Evolutionary conservation across 1,284 basidiomycete species (phyloP), one percentile per base, ranked within the genome.

Genomic region (Phlebopus sp.): DNA sequence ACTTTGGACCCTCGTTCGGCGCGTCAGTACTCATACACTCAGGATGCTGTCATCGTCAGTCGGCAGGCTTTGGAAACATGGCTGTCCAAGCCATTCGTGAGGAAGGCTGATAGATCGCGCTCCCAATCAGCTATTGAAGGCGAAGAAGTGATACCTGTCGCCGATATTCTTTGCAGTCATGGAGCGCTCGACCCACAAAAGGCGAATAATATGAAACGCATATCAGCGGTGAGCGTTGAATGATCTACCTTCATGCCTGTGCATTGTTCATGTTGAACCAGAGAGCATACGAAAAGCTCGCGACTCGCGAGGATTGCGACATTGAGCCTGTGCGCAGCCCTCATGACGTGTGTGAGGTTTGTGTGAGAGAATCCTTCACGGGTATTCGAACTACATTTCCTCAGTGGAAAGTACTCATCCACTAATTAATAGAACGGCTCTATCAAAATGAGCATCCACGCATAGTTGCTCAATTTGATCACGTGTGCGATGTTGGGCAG

Each of bases 361-460:
- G 89, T 61, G 77, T 86, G 4, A 62, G 70, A 37, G 64, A 64
- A 14, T 68, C 71, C n/a, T 88, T 88, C 66, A 62, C 62, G 53
- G 88, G 89, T 84, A 46, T 64, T 55, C 29, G 8, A 36, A 39
- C 17, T 36, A 21, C 37, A 25, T 23, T 23, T 34, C 43, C 19
- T 37, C 17, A 29, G n/a, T 5, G 7, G 15, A 51, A 51, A 44
- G 52, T 23, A 17, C 45, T 55, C 27, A 37, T 46, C 51, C 37
- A 9, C 46, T 41, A 21, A 30, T 36, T 34, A 21, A 45, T 53
- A 91, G 89, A 87, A 58, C 77, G 75, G 50, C 62, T 84, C 19
- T 91, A 91, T 64, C 73, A 77, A 50, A 68, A 76, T 9, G 72
- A 83, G 54, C 89, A 91, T 64, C 81, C 82, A 25, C 73, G 68